A percentile compares a stretch with the other conserved stretches of the same genome.
These are phyloP conservation scores for Rhodocollybia butyracea DNA, from an alignment of 768 basidiomycete genomes.

Conservation along the genomic window DNA sequence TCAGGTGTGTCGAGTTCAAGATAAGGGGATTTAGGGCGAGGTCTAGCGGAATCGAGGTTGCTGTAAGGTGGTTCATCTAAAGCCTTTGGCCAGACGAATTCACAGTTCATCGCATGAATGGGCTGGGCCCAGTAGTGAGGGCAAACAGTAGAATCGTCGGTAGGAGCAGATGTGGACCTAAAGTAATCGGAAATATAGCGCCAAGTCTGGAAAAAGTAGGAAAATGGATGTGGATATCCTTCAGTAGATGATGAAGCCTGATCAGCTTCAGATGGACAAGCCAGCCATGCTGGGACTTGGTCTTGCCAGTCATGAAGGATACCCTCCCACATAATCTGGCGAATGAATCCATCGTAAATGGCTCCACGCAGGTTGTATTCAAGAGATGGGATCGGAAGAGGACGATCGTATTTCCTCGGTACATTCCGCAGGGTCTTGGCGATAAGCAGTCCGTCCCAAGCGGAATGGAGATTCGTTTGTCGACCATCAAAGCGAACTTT, in stretches of 20 bases:
- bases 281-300: slow-evolving; percentile 61
- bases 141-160: slow-evolving; percentile 61
- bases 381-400: slow-evolving; percentile 64
- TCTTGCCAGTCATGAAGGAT: slow-evolving; percentile 63
- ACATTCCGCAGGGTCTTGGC: slow-evolving; percentile 77
- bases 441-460: slow-evolving; percentile 85
- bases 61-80: slow-evolving; percentile 52
- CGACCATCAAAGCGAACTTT: slow-evolving; percentile 74
- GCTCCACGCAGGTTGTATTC: slow-evolving; percentile 68
- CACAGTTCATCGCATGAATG: slow-evolving; percentile 78
- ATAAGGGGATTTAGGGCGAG: slow-evolving; percentile 22
- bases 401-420: slow-evolving; percentile 70
- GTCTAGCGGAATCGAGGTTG: slow-evolving; percentile 10
- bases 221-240: not conserved
- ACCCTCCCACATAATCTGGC: slow-evolving; percentile 86
- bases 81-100: slow-evolving; percentile 73
- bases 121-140: slow-evolving; percentile 78
- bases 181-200: not conserved
- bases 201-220: slow-evolving; percentile 11
- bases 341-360: slow-evolving; percentile 86
- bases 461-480: slow-evolving; percentile 75
- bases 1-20: slow-evolving; percentile 79
- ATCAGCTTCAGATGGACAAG: slow-evolving; percentile 45
- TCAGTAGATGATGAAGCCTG: slow-evolving; percentile 5
- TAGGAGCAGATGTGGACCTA: not conserved